Evolutionary conservation across 441 rosid genomes (phyloP), one percentile per base, ranked within the genome.

Genomic region (Jatropha podagrica): DNA sequence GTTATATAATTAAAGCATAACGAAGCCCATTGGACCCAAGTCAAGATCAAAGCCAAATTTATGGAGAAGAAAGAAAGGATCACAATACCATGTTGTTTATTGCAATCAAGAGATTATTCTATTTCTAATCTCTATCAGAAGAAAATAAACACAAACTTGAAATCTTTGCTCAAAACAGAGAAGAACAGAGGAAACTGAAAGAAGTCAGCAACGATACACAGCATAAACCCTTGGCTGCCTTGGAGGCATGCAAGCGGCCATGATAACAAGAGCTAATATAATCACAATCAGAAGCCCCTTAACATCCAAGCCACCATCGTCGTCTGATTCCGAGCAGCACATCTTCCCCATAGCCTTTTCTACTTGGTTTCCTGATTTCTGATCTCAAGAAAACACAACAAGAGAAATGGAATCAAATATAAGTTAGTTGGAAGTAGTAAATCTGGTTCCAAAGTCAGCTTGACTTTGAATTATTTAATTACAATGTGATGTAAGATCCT

Each of bases 241-340:
- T 60, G 65, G 81, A 17, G 72, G 79, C 42, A 58, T 13, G 80
- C 75, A 85, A 65, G 76, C 2, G 17, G 78, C 40, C 62, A 85
- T 44, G 65, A 81, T 3, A 15, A 64, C 64, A 7, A 85, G 61
- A 73, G 80, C 80, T 69, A 81, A 9, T 48, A 81, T 14, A 20
- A 79, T n/a, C 38, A 65, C 54, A 2, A 83, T n/a, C n/a, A 85
- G n/a, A 48, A 85, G 0, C 4, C 7, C 49, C 4, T 51, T 52
- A 41, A 71, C 48, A 79, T 79, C 80, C 1, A 75, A 52, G 7
- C 75, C 80, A 18, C 59, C 81, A 61, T 65, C 86, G 7, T 77
- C 86, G 7, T 71, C 65, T 23, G 65, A 56, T 14, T 41, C 71
- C 0, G 64, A 14, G 48, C 73, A 58, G 41, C 69, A 68, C 0